Conservation (phyloP, 2,329 filamentous ascomycete genomes). For the Incumbomyces delicatus region DNA sequence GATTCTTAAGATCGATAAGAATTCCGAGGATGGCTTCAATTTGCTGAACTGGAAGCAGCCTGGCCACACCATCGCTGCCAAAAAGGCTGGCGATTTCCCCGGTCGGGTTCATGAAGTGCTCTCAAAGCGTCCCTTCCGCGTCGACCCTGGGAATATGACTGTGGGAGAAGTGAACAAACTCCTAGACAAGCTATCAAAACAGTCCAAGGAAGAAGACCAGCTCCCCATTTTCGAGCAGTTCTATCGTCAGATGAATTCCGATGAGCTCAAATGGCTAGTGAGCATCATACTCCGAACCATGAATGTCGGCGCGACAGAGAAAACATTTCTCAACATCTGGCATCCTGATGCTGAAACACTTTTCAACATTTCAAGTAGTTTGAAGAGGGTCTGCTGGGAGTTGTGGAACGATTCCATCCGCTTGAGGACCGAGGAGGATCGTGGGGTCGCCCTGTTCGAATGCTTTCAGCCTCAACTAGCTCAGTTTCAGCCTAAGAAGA, state of each 20-base stretch:
- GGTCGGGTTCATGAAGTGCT: slow-evolving; percentile 80
- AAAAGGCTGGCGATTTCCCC: slow-evolving; percentile 82
- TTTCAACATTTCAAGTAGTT: slow-evolving; percentile 83
- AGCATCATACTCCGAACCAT: slow-evolving; percentile 80
- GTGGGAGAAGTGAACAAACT: slow-evolving; percentile 83
- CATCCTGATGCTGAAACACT: slow-evolving; percentile 66
- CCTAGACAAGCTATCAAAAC: slow-evolving; percentile 66
- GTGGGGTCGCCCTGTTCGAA: slow-evolving; percentile 73
- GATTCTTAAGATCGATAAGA: slow-evolving; percentile 80
- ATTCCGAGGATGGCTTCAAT: slow-evolving; percentile 78
- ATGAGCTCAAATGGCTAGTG: slow-evolving; percentile 90
- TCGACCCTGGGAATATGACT: slow-evolving; percentile 64
- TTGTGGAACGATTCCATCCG: slow-evolving; percentile 63
- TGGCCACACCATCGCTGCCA: slow-evolving; percentile 51
- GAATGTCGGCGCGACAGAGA: slow-evolving; percentile 71
- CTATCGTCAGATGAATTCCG: slow-evolving; percentile 83
- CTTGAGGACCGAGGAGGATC: slow-evolving; percentile 59
- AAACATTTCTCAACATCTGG: slow-evolving; percentile 75
- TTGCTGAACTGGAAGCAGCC: slow-evolving; percentile 89
- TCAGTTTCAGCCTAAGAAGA: slow-evolving; percentile 75
- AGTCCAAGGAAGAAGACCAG: slow-evolving; percentile 74
- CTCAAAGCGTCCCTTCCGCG: slow-evolving; percentile 69
- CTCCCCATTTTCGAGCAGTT: slow-evolving; percentile 71
- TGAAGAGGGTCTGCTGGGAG: slow-evolving; percentile 91
- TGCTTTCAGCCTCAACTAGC: slow-evolving; percentile 95